These are phyloP conservation scores for Fusarium beomiforme DNA, from an alignment of 2,329 filamentous ascomycete genomes.

Conservation along the genomic window DNA sequence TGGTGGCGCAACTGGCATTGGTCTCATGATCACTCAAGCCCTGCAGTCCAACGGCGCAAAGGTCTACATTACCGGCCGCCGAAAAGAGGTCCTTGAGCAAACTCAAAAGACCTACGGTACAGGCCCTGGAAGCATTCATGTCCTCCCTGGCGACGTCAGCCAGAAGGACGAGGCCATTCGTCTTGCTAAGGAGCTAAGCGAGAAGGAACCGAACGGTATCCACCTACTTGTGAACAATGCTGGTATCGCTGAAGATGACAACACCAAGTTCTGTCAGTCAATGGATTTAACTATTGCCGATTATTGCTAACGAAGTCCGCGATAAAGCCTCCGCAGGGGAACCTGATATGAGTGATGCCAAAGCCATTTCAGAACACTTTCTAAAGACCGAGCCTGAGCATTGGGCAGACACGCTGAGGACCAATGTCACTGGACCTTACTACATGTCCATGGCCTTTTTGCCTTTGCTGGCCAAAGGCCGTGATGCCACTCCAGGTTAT, in stretches of 20 bases:
- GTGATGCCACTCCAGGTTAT: background rate
- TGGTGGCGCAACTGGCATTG: constrained; percentile 5
- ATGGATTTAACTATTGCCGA: accelerated
- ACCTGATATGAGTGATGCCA: background rate
- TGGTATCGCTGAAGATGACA: background rate
- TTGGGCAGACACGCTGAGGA: background rate
- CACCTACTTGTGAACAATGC: constrained; percentile 4
- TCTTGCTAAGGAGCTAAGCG: background rate
- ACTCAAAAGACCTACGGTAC: background rate
- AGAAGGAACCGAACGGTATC: background rate
- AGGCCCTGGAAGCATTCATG: background rate
- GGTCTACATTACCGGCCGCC: constrained; percentile 12
- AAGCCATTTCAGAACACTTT: constrained; percentile 8
- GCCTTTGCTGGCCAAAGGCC: background rate
- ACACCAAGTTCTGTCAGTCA: constrained; percentile 3
- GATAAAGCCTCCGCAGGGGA: background rate
- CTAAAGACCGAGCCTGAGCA: background rate
- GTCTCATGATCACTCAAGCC: background rate
- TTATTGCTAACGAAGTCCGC: accelerated
- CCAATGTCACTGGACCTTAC: background rate
- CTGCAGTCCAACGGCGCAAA: constrained; percentile 1
- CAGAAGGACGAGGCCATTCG: background rate
- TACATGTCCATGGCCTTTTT: constrained; percentile 10
- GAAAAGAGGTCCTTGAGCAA: background rate
- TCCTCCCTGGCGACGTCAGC: background rate